Base-by-base conservation (phyloP, 139 green algal species). In the Coelastrella sp. region DNA sequence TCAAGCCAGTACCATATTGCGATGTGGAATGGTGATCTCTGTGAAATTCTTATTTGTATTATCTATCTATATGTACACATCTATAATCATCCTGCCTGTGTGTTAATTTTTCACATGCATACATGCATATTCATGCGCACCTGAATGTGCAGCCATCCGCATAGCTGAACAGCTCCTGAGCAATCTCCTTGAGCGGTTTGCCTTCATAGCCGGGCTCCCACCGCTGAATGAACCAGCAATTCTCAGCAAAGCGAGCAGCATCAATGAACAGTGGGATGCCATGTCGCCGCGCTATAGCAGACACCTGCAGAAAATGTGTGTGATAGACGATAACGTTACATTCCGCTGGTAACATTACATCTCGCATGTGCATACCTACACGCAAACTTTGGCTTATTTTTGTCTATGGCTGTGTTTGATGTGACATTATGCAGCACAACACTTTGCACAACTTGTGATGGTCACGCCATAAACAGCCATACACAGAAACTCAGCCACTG, bases 141-240 rank as follows among this genome's bases (percentile, higher is more conserved):
- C 79, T 85, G 85, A 91, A 91, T 4, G 87, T 91, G 78, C 87
- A 91, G 65, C 87, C 87, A 20, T 91, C 87, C 8, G 87, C 78
- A 57, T 87, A 87, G 78, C 63, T 82, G 78, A 91, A 87, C 78
- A 91, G 78, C 87, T 91, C 49, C 27, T 81, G 65, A 9, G 78
- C 87, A 35, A 87, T 87, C 35, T 87, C 78, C 15, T 57, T 56
- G 14, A 91, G 78, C 17, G 87, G 22, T 20, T 60, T 87, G 63
- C 78, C 63, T 6, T 80, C 66, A 24, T 88, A 88, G 35, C 84
- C 84, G 5, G 87, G 87, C 87, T 91, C 87, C 87, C 87, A 91
- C 7, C 87, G 49, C 87, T 91, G 87, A 72, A 91, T 91, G 78
- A 91, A 91, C 63, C 63, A 91, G 87, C 87, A 91, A 78, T 91